Evolutionary conservation across 257 asterid genomes (phyloP).

Genomic region (Petunia secreta): DNA sequence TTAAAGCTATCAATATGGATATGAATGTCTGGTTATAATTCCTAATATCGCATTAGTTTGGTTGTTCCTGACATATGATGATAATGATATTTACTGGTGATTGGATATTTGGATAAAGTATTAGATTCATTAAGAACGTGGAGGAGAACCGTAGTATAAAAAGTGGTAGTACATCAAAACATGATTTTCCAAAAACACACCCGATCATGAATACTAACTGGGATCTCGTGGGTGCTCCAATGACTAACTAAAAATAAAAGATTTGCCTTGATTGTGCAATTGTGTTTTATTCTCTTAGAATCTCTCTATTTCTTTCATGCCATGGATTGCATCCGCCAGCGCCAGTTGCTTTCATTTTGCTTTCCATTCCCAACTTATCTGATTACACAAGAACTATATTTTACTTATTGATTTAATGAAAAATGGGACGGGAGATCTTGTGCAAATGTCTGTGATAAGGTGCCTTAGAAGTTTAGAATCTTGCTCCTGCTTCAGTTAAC

Average conservation of each 20-base stretch:
- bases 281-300: neutral
- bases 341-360: too few relatives aligned
- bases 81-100: neutral
- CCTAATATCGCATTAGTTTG: neutral
- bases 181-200: neutral
- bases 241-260: neutral
- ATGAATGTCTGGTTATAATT: neutral
- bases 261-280: neutral
- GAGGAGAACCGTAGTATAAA: neutral
- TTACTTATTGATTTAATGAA: neutral
- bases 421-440: neutral
- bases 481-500: slow-evolving; percentile 17
- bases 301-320: neutral
- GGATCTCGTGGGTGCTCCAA: slow-evolving; percentile 9
- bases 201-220: neutral
- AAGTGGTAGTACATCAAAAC: neutral
- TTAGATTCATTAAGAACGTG: neutral
- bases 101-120: neutral
- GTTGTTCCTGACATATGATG: neutral
- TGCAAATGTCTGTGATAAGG: slow-evolving; percentile 3
- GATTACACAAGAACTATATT: neutral
- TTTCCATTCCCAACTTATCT: neutral
- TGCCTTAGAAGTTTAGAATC: neutral
- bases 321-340: neutral
- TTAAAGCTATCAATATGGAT: slow-evolving; percentile 1